phyloP scores from a whole-genome alignment of 371 early-diverging fungal genomes.

The Zychaea mexicana region DNA sequence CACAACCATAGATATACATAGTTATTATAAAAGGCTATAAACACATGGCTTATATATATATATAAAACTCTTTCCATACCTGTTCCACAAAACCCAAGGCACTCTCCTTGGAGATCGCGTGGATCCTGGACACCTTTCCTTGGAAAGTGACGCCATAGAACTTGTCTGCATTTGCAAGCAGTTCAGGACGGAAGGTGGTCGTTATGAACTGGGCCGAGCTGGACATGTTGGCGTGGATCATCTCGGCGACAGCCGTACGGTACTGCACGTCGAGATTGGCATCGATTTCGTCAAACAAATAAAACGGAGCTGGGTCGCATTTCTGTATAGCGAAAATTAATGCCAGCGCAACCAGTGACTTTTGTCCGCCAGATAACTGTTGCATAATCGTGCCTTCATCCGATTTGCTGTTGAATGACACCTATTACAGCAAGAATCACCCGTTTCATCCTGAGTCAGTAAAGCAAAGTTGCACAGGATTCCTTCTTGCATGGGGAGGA shows the following conservation, averaged over 20 bases:
- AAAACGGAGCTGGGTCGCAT: slow-evolving; percentile 99
- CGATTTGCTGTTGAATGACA: slow-evolving; percentile 85
- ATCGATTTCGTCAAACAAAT: slow-evolving; percentile 99
- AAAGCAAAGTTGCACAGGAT: neutral
- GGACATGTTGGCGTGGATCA: slow-evolving; percentile 90
- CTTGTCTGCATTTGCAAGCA: slow-evolving; percentile 89
- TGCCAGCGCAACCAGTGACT: slow-evolving; percentile 96
- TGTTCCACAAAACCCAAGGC: slow-evolving; percentile 74
- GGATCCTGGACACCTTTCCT: slow-evolving; percentile 79
- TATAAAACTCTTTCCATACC: slow-evolving; percentile 27
- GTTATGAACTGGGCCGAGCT: slow-evolving; percentile 95
- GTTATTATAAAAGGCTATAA: neutral
- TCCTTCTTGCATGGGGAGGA: neutral
- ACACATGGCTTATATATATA: neutral
- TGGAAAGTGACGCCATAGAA: slow-evolving; percentile 97
- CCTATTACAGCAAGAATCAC: slow-evolving; percentile 35
- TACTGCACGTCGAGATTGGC: slow-evolving; percentile 98
- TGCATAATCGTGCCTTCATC: slow-evolving; percentile 94
- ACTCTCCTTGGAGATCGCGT: slow-evolving; percentile 66
- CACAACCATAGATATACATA: neutral
- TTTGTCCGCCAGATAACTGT: slow-evolving; percentile 99
- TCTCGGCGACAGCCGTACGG: slow-evolving; percentile 90
- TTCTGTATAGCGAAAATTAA: slow-evolving; percentile 99
- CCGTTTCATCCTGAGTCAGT: no score
- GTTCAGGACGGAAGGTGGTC: slow-evolving; percentile 97